Evolutionary conservation across 2,329 filamentous ascomycete species (phyloP).

Genomic region (Fusarium zealandicum): DNA sequence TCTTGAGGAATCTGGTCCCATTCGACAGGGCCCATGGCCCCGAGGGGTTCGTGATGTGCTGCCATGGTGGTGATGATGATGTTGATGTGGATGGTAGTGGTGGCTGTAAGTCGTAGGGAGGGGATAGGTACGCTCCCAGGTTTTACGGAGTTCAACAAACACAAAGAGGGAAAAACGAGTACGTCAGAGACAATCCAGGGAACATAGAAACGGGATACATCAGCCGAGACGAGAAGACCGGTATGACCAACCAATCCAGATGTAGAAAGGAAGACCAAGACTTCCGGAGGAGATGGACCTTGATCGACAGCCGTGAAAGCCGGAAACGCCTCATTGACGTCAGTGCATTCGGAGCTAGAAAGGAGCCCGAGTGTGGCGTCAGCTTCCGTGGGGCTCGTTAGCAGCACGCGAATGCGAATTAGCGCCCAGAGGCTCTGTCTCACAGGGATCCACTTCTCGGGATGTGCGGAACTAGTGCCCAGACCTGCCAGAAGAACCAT

Average conservation of each 20-base stretch:
- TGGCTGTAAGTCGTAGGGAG: neutral
- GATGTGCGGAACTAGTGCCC: too few species aligned
- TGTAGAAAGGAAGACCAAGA: conserved; percentile 14
- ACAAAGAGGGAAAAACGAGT: neutral
- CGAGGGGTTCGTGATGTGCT: conserved; percentile 65
- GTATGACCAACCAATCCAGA: conserved; percentile 10
- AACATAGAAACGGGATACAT: conserved; percentile 4
- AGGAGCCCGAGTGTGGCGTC: neutral
- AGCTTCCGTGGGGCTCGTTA: neutral
- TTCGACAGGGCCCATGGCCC: conserved; percentile 61
- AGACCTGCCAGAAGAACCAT: too few species aligned
- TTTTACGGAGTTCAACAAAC: neutral
- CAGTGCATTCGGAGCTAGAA: conserved; percentile 3
- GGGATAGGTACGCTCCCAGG: neutral
- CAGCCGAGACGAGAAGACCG: conserved; percentile 13
- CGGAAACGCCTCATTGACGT: conserved; percentile 28
- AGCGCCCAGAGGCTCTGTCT: too few species aligned
- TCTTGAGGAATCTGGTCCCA: conserved; percentile 58
- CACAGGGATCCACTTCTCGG: too few species aligned
- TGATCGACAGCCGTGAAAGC: conserved; percentile 32
- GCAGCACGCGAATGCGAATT: too few species aligned
- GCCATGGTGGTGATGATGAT: conserved; percentile 52
- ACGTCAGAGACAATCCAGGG: conserved; percentile 27
- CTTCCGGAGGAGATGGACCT: conserved; percentile 15
- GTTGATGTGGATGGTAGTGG: neutral